These are phyloP conservation scores for rapeseed (Brassica napus) DNA, from an alignment of 345 rosid species.

Conservation along the genomic window DNA sequence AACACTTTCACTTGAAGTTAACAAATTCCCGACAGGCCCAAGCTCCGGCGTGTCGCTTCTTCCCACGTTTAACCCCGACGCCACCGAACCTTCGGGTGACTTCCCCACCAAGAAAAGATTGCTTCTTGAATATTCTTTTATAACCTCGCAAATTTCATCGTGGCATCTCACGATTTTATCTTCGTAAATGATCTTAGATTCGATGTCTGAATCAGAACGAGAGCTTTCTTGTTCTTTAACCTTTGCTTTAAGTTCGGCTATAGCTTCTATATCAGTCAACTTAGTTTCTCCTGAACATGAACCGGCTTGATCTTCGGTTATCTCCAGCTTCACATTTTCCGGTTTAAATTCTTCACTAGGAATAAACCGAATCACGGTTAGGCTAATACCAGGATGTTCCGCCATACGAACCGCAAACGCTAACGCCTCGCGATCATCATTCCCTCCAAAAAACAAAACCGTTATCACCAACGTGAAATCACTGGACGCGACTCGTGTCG, in stretches of 20 bases:
- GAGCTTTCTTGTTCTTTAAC: constrained; percentile 31
- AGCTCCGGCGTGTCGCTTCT: constrained; percentile 40
- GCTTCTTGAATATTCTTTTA: constrained; percentile 39
- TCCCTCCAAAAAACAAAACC: constrained; percentile 75
- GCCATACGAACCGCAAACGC: constrained; percentile 77
- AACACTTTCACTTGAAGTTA: constrained; percentile 46
- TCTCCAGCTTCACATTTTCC: constrained; percentile 42
- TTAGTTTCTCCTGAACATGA: constrained; percentile 17
- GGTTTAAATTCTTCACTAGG: constrained; percentile 39
- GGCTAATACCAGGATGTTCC: constrained; percentile 74
- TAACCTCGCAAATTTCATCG: constrained; percentile 42
- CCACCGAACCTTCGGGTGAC: constrained; percentile 49
- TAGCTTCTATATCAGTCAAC: constrained; percentile 38
- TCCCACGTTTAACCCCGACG: constrained; percentile 33
- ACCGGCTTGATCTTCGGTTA: constrained; percentile 27
- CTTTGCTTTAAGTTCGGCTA: constrained; percentile 44
- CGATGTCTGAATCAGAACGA: not conserved
- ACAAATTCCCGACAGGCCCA: constrained; percentile 38
- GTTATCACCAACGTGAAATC: constrained; percentile 55
- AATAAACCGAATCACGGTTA: constrained; percentile 53
- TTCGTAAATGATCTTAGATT: constrained; percentile 40
- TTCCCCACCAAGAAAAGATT: constrained; percentile 62
- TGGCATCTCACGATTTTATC: constrained; percentile 43
- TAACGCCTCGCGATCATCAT: constrained; percentile 82
- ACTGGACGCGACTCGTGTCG: constrained; percentile 66